These are phyloP conservation scores for Aspergillus clavatus DNA, from an alignment of 2,329 filamentous ascomycete genomes.

Conservation along the genomic window DNA sequence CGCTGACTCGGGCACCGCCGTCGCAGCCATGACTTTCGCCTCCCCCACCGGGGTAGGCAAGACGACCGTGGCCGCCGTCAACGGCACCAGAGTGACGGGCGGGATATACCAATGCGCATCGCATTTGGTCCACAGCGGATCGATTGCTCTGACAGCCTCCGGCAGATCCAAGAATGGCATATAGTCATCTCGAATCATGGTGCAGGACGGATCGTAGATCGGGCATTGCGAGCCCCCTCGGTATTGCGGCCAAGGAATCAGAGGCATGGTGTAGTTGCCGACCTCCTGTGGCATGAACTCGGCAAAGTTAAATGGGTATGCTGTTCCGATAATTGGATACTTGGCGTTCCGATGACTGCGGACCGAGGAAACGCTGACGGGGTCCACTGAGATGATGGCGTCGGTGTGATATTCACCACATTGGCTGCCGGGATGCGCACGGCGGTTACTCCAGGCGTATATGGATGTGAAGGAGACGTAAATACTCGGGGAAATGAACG, in stretches of 20 bases:
- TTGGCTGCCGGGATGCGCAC: slow-evolving; percentile 12
- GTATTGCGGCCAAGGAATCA: slow-evolving; percentile 21
- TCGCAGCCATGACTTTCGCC: neutral
- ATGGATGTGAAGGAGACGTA: slow-evolving; percentile 22
- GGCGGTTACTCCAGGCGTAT: slow-evolving; percentile 19
- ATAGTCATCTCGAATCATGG: slow-evolving; percentile 21
- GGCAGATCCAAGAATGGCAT: slow-evolving; percentile 17
- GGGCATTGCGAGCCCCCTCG: slow-evolving; percentile 18
- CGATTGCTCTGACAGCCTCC: slow-evolving; percentile 15
- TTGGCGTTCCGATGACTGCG: slow-evolving; percentile 20
- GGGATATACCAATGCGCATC: slow-evolving; percentile 21
- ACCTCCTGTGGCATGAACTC: slow-evolving; percentile 17
- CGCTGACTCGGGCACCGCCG: slow-evolving; percentile 4
- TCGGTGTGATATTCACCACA: slow-evolving; percentile 17
- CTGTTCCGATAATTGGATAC: slow-evolving; percentile 17
- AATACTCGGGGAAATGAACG: slow-evolving; percentile 17
- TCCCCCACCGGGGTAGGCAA: neutral
- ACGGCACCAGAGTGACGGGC: slow-evolving; percentile 16
- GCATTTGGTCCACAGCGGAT: slow-evolving; percentile 16
- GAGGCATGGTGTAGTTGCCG: slow-evolving; percentile 14
- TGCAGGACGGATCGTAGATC: slow-evolving; percentile 9
- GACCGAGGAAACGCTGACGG: slow-evolving; percentile 12
- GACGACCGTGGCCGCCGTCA: neutral
- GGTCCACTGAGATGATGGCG: slow-evolving; percentile 16
- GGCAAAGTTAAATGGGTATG: slow-evolving; percentile 20